phyloP scores from a whole-genome alignment of 192 early-diverging fungal genomes.

The Entophlyctis luteolus region DNA sequence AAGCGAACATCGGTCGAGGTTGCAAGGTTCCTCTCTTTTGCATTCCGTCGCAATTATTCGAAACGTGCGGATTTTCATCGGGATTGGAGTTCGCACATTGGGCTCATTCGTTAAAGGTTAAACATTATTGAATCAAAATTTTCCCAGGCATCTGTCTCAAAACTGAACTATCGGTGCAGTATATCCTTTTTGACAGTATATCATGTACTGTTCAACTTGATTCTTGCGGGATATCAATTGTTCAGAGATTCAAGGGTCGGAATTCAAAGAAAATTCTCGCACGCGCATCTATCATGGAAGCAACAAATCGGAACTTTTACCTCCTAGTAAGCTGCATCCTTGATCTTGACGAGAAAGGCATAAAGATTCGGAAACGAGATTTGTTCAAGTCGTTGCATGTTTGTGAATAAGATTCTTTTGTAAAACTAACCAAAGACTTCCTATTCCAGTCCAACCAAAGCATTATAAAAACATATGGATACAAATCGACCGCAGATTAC shows the following conservation, averaged over 20 bases:
- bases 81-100: neutral
- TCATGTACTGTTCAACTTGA: neutral
- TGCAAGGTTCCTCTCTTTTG: neutral
- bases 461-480: too few species aligned
- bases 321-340: neutral
- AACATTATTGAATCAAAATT: too few species aligned
- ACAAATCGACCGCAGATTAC: too few species aligned
- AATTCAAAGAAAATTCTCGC: neutral
- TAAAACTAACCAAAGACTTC: too few species aligned
- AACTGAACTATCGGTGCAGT: too few species aligned
- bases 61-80: neutral
- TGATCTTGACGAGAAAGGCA: neutral
- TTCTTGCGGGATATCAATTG: neutral
- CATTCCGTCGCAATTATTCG: neutral
- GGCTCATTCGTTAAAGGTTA: neutral
- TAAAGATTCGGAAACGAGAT: neutral
- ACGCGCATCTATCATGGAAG: neutral
- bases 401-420: too few species aligned
- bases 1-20: too few species aligned
- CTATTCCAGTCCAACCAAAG: too few species aligned
- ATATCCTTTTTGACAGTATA: neutral
- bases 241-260: neutral
- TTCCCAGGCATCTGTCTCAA: too few species aligned
- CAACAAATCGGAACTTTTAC: neutral
- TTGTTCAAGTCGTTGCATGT: neutral